Evolutionary conservation across 2,329 filamentous ascomycete genomes (phyloP), one percentile per base, ranked within the genome.

Genomic region (Verticillium dahliae): DNA sequence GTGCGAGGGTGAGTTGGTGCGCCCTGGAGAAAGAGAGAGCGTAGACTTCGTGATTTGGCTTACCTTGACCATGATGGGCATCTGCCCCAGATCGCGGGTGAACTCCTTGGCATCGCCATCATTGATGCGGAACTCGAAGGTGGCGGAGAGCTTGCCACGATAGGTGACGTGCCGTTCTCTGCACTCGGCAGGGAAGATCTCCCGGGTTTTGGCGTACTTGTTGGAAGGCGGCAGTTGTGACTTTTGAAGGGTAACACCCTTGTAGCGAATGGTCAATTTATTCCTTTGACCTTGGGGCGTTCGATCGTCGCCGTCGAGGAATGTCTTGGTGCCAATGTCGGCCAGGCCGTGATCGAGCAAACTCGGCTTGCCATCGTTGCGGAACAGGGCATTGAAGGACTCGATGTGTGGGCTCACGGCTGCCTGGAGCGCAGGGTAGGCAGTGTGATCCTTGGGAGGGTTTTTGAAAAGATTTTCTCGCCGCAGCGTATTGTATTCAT

Each of bases 21-120:
- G 9, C n/a, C 3, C 7, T 10, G 4, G 18, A 13, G 45, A 52
- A n/a, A 13, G 7, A 31, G 33, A 57, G 62, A 57, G 27, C 34
- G 61, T 34, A 27, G 37, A 50, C 4, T 4, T 4, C 3, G 9
- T 15, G 14, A 22, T n/a, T 52, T 31, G 54, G 66, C 83, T 73
- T 78, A 92, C 90, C 83, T 91, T 91, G 73, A 98, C 77, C 94
- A 98, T 98, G 67, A 99, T 87, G 27, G 95, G 95, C 61, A 98
- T 83, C 70, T 92, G 86, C 6, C 95, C 95, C 68, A 98, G 80
- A 70, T 98, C 94, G 70, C 93, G 85, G 56, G 91, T 83, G 60
- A 92, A 88, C 73, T 96, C 91, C 68, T 88, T 84, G 74, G 91
- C 89, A 67, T 96, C 91, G 59, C 90, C 92, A 75, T 91, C 86